These are phyloP conservation scores for Elaeagnus macrophylla DNA, from an alignment of 306 rosid genomes.

Conservation along the genomic window DNA sequence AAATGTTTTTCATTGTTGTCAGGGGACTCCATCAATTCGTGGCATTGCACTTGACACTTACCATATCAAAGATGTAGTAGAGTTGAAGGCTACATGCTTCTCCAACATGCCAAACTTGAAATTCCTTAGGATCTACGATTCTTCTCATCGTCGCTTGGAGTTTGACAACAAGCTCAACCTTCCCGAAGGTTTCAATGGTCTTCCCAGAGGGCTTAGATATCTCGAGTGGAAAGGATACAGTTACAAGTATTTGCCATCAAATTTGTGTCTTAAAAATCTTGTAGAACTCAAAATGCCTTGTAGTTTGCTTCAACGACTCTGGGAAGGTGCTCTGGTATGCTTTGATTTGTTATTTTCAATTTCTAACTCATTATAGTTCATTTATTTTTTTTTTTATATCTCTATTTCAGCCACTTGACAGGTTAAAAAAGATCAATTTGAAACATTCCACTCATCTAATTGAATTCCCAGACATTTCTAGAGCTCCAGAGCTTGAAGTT, in stretches of 20 bases:
- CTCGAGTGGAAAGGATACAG: too few species aligned
- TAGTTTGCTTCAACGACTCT: too few species aligned
- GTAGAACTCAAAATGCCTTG: too few species aligned
- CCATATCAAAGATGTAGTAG: neutral
- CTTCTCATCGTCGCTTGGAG: neutral
- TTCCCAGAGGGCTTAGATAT: too few species aligned
- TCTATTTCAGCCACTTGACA: too few species aligned
- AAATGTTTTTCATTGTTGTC: neutral
- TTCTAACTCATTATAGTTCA: too few species aligned
- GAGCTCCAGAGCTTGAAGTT: neutral
- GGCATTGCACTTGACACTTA: neutral
- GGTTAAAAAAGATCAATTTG: too few species aligned
- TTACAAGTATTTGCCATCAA: too few species aligned
- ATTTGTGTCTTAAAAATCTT: too few species aligned
- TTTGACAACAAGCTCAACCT: neutral
- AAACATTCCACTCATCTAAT: neutral
- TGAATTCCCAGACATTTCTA: slow-evolving; percentile 1
- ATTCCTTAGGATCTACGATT: neutral
- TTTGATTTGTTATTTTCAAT: too few species aligned
- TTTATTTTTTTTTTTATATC: too few species aligned
- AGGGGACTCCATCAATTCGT: slow-evolving; percentile 9
- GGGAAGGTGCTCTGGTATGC: too few species aligned
- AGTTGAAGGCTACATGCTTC: slow-evolving; percentile 11
- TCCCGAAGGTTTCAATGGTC: neutral
- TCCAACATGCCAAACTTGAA: neutral